Evolutionary conservation across 1,139 yeast genomes (phyloP), one percentile per base, ranked within the genome.

Genomic region (Hyphopichia buzzinii): DNA sequence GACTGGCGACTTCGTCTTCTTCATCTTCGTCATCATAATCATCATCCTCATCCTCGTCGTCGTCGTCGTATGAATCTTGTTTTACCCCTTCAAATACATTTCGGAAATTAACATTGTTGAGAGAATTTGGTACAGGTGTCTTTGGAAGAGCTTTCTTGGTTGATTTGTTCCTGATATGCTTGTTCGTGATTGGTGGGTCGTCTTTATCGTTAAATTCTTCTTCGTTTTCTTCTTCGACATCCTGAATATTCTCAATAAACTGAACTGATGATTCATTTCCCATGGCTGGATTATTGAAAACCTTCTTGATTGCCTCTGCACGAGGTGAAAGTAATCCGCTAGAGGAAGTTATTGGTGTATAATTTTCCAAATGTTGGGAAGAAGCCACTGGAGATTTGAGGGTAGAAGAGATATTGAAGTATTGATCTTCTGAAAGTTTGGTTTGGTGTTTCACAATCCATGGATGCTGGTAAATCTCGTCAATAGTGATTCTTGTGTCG

Each of bases 401-500:
- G 22, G 26, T 29, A 13, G 30, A 13, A 21, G 26, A 34, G 22
- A 21, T 27, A 13, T 31, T 28, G 30, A 52, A 21, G 48, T 39
- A 21, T 47, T 39, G 12, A 41, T 47, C 38, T 6, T 15, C 15
- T 14, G 4, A 16, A 19, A 21, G 21, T 14, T 28, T 16, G 2
- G 17, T 31, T n/a, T 14, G 17, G 5, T 26, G 27, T 8, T 33
- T 44, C 30, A 49, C 53, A 3, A 62, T 49, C 77, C 77, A 71
- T 8, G 74, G 70, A 46, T 71, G 76, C 10, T 63, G 57, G 68
- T 87, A 83, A 33, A 92, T 79, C 43, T 79, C 81, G 4, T 63
- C 63, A 19, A 89, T 65, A 0, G 83, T 69, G 21, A 84, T 72
- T 49, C 98, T 69, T 30, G 77, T 72, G 19, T 69, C 67, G 0